Base-by-base conservation (phyloP, 768 basidiomycete genomes). In the Lentinula aciculospora region DNA sequence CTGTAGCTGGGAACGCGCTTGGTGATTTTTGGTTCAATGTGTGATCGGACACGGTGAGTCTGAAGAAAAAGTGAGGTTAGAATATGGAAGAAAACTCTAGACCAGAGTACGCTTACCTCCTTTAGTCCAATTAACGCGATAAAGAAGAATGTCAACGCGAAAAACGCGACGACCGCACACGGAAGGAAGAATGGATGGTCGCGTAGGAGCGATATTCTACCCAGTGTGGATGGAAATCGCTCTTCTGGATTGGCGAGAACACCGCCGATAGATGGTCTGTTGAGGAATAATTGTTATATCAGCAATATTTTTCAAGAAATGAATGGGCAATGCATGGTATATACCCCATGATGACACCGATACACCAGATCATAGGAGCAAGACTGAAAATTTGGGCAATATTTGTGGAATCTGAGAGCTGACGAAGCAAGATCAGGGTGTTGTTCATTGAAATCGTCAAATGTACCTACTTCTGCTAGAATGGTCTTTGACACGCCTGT, bases 141-240 rank as follows among this genome's bases (percentile, higher is more conserved):
- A 0, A 67, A 0, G 54, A 70, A 66, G 10, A 63, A 60, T 19
- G 62, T 17, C 9, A 68, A 42, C 12, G 68, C 51, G n/a, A 69
- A 61, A 0, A 53, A 13, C 0, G 68, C 70, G 7, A 71, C 65
- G 3, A 66, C 62, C 6, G 63, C 53, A 61, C 74, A 75, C 29
- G 73, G 72, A 40, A 74, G 66, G 36, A 76, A 69, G 59, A 74
- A 76, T 2, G 74, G 72, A 61, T 75, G 63, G 0, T 62, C 57
- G 10, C 59, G 53, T 29, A 71, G 66, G 49, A 73, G 65, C 3
- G 42, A 15, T 21, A 65, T 58, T 10, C 49, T 56, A 6, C 66
- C 67, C 37, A 71, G 68, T 4, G 61, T 59, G 2, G 53, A 39
- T 2, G 71, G 70, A 61, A 66, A 72, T 37, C 60, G 57, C 23